Percentiles rank a stretch among this genome's conserved stretches.
These are phyloP conservation scores for Arthrocladium fulminans DNA, from an alignment of 2,329 filamentous ascomycete genomes.

Conservation along the genomic window DNA sequence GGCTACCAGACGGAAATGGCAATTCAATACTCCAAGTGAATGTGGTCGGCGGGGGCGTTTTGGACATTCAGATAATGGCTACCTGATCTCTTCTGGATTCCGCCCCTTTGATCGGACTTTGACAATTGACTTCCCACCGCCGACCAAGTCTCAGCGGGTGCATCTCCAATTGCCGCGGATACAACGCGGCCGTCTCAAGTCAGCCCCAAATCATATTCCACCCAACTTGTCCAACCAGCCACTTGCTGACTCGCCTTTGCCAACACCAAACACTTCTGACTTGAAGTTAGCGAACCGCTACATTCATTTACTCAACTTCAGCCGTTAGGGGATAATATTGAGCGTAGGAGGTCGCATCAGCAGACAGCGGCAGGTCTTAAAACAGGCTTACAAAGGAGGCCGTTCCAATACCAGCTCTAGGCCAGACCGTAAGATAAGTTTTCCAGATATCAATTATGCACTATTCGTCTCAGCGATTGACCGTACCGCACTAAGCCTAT, in stretches of 20 bases:
- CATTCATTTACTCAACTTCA: neutral
- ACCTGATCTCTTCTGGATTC: neutral
- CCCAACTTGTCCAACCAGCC: neutral
- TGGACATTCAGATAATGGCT: slow-evolving; percentile 1
- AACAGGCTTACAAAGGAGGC: neutral
- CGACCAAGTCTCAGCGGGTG: neutral
- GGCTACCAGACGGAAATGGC: neutral
- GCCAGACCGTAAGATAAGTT: too few relatives aligned
- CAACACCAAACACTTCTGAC: neutral
- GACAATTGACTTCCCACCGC: neutral
- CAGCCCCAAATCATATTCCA: neutral
- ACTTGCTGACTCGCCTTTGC: neutral
- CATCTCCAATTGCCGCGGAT: neutral
- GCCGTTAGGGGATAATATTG: neutral
- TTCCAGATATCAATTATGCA: too few relatives aligned
- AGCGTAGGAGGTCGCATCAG: neutral
- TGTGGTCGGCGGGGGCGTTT: neutral
- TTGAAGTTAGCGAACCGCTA: neutral
- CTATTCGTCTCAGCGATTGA: too few relatives aligned
- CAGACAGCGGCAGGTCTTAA: neutral
- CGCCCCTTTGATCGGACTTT: slow-evolving; percentile 1
- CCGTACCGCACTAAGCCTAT: too few relatives aligned
- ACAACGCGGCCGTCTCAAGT: neutral
- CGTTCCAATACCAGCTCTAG: too few relatives aligned
- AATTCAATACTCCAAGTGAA: neutral